phyloP scores from a whole-genome alignment of 139 green algal species.

The Parachlorella kessleri region DNA sequence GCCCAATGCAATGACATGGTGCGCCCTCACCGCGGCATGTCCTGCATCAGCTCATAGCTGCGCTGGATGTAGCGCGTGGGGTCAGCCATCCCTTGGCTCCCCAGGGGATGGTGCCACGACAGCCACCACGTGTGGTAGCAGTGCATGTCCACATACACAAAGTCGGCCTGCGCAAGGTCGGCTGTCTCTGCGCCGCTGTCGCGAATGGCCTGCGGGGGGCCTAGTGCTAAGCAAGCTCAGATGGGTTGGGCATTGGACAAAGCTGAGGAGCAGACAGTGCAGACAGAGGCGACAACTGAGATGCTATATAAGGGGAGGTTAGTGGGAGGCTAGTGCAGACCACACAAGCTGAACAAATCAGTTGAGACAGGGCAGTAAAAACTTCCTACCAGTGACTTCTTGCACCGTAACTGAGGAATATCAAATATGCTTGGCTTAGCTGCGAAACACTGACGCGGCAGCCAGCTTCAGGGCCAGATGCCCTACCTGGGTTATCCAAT shows the following conservation, averaged over 20 bases:
- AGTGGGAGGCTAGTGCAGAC: not conserved
- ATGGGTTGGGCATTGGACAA: not conserved
- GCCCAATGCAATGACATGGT: too few species aligned
- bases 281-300: not conserved
- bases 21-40: conserved; percentile 23
- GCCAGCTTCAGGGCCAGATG: too few species aligned
- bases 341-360: not conserved
- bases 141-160: conserved; percentile 47
- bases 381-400: too few species aligned
- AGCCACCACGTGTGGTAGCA: conserved; percentile 50
- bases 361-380: too few species aligned
- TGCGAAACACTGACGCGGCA: too few species aligned
- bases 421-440: too few species aligned
- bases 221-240: not conserved
- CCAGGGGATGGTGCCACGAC: conserved; percentile 37
- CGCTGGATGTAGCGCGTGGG: conserved; percentile 32
- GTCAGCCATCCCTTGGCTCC: conserved; percentile 2
- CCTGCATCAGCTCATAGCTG: conserved; percentile 16
- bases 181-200: not conserved
- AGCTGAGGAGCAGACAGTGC: not conserved
- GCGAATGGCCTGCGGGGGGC: conserved; percentile 19
- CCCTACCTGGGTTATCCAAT: conserved; percentile 37
- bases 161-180: conserved; percentile 24
- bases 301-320: not conserved
- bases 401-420: too few species aligned